Evolutionary conservation across 345 rosid species (phyloP).

Genomic region (Chamaenerion angustifolium): DNA sequence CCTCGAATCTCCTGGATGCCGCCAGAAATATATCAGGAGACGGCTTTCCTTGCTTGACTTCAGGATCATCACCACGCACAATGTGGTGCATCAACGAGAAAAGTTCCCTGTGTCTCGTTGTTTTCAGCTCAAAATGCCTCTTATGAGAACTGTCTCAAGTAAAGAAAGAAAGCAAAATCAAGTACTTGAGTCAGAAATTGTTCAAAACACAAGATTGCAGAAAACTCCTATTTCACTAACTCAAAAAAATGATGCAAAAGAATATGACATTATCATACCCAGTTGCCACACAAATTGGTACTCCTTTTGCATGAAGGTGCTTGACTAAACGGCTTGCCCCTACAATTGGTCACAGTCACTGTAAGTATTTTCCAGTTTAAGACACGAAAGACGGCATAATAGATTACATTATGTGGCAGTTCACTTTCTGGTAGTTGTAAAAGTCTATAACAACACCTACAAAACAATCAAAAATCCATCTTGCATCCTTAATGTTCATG

Average conservation of each 20-base stretch:
- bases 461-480: too few species aligned
- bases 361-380: background rate
- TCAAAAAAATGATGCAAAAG: background rate
- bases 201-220: background rate
- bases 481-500: too few species aligned
- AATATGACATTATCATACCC: slow-evolving; percentile 35
- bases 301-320: slow-evolving; percentile 72
- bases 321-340: slow-evolving; percentile 66
- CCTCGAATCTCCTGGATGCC: slow-evolving; percentile 92
- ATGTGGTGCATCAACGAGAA: slow-evolving; percentile 89
- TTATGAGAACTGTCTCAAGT: slow-evolving; percentile 45
- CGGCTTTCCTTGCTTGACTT: slow-evolving; percentile 89
- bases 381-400: background rate
- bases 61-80: slow-evolving; percentile 89
- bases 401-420: too few species aligned
- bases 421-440: too few species aligned
- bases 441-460: too few species aligned
- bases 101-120: slow-evolving; percentile 60
- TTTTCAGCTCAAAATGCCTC: slow-evolving; percentile 71
- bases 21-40: slow-evolving; percentile 78
- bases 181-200: background rate
- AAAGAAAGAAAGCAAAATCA: background rate
- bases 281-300: slow-evolving; percentile 70
- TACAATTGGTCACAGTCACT: slow-evolving; percentile 9
- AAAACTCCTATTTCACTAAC: too few species aligned